Percentiles rank a stretch among this genome's conserved stretches.
Conservation (phyloP, 2,329 filamentous ascomycete genomes). For the Colletotrichum tofieldiae region DNA sequence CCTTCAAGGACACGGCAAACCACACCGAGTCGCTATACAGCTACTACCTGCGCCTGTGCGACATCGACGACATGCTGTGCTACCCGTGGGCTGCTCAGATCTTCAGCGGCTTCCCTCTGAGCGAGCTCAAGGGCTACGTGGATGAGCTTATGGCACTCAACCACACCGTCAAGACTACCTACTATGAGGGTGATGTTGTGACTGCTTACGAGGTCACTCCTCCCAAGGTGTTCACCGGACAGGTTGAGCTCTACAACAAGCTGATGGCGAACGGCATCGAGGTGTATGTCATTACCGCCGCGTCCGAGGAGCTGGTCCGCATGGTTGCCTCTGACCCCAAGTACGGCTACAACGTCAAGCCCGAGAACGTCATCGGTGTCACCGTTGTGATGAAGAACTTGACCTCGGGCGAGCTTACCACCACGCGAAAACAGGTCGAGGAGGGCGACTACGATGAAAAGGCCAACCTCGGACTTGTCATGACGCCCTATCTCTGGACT, state of each 20-base stretch:
- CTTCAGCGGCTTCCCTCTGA: constrained; percentile 59
- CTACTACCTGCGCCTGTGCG: constrained; percentile 62
- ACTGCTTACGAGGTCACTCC: constrained; percentile 50
- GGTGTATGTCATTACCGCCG: constrained; percentile 59
- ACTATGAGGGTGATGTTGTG: constrained; percentile 54
- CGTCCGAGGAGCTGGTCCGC: constrained; percentile 61
- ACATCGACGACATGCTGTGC: constrained; percentile 58
- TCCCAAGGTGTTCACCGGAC: constrained; percentile 57
- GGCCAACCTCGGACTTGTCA: constrained; percentile 56
- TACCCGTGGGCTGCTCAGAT: constrained; percentile 61
- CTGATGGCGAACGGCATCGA: constrained; percentile 61
- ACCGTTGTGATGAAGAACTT: constrained; percentile 54
- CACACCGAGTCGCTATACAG: constrained; percentile 60
- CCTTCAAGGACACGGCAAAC: constrained; percentile 57
- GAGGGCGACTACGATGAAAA: constrained; percentile 54
- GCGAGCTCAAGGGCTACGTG: constrained; percentile 62
- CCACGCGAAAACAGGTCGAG: constrained; percentile 57
- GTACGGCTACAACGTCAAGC: constrained; percentile 62
- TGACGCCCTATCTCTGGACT: constrained; percentile 60
- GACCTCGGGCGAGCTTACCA: constrained; percentile 51
- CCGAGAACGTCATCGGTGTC: constrained; percentile 62
- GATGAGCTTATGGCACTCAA: constrained; percentile 64
- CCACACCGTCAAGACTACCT: constrained; percentile 53
- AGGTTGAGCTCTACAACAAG: constrained; percentile 60
- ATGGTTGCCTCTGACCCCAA: constrained; percentile 62